Evolutionary conservation across 2,329 filamentous ascomycete genomes (phyloP), one percentile per base, ranked within the genome.

Genomic region (Paraphaeosphaeria sporulosa): DNA sequence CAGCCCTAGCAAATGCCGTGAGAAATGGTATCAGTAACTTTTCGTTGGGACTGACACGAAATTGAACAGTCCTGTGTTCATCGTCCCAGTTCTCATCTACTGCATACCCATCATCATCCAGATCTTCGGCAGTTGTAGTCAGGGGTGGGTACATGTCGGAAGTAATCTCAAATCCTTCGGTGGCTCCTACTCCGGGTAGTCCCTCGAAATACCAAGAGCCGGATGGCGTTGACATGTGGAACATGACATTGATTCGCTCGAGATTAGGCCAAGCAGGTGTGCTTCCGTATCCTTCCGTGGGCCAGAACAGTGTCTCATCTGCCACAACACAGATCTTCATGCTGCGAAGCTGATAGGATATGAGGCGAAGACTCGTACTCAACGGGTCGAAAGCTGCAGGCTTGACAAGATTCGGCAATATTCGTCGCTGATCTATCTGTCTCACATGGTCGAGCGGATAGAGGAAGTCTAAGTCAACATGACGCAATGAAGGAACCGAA

Each of bases 221-320:
- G 7, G 57, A 59, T 10, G 57, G 57, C 5, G 25, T 46, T 25
- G 50, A 32, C 6, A 59, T 48, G 19, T 59, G 49, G 25, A 59
- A 54, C 42, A 54, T 32, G 19, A 59, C 34, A 27, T 25, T 3
- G 5, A 59, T 12, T 30, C 34, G 54, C 30, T 59, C 49, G 10
- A 59, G 49, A 15, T 53, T 30, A 19, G 57, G 57, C 50, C 51
- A 59, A 15, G 21, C 47, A 9, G 51, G 27, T 15, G 12, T 21
- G 19, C 43, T 48, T 23, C 52, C 50, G 27, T 59, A 48, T 17
- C 52, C 50, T 19, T 56, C 51, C 15, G 52, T 32, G 15, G 65
- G 65, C 63, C 59, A 67, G 51, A 67, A 67, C n/a, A 67, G 49
- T 3, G 63, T 63, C 0, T 50, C 46, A 51, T 66, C 60, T 50